Evolutionary conservation across 495 filamentous ascomycete genomes (phyloP).

Genomic region (Trichoderma orchidacearum): DNA sequence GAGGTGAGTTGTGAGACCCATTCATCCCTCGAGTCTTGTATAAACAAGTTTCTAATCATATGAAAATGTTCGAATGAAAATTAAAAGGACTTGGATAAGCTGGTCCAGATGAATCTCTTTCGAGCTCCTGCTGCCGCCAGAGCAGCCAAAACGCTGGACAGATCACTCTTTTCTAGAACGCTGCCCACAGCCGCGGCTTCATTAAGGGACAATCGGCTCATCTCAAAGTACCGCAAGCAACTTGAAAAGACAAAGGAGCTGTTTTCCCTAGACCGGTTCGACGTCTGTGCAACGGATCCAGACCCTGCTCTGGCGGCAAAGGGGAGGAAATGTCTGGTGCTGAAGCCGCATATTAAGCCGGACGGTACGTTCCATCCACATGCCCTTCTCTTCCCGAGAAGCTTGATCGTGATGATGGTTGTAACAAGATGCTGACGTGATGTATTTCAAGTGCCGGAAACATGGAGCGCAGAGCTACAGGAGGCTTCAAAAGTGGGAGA

Average conservation of each 20-base stretch:
- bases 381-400: not conserved
- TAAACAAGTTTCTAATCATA: not conserved
- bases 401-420: not conserved
- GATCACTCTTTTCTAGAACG: conserved; percentile 64
- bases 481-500: conserved; percentile 53
- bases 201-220: conserved; percentile 56
- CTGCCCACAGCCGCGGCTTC: conserved; percentile 67
- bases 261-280: conserved; percentile 36
- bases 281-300: conserved; percentile 41
- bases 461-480: conserved; percentile 56
- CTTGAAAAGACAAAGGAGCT: conserved; percentile 45
- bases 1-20: not conserved
- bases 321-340: conserved; percentile 57
- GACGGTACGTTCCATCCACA: conserved; percentile 37
- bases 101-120: conserved; percentile 32
- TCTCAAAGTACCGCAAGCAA: conserved; percentile 47
- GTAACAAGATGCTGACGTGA: conserved; percentile 5
- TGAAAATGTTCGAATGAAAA: not conserved
- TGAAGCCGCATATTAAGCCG: conserved; percentile 52
- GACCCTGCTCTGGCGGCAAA: conserved; percentile 35
- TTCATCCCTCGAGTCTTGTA: not conserved
- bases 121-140: conserved; percentile 68
- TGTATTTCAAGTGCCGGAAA: conserved; percentile 47
- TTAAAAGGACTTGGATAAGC: not conserved
- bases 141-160: conserved; percentile 55